Conservation (phyloP, 192 early-diverging fungal species). For the Phlyctochytrium bullatum region DNA sequence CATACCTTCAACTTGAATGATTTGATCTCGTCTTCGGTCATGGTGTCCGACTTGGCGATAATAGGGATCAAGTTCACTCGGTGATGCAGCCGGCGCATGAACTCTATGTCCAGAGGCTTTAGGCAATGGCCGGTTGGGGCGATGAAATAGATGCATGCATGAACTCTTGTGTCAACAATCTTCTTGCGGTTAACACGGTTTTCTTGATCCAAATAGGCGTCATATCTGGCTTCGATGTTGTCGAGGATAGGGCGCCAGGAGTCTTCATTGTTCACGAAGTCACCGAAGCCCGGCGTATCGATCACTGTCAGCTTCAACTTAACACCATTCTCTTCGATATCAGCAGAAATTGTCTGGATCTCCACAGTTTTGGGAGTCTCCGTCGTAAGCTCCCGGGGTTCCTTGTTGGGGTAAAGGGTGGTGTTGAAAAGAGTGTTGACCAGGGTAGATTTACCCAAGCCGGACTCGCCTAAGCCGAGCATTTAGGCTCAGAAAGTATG, state of each 20-base stretch:
- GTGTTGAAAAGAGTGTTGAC: slow-evolving; percentile 66
- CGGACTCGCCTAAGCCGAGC: slow-evolving; percentile 45
- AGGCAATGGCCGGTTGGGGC: slow-evolving; percentile 90
- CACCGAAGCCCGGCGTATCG: slow-evolving; percentile 90
- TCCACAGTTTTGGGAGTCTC: slow-evolving; percentile 62
- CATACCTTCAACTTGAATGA: slow-evolving; percentile 74
- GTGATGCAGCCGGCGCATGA: slow-evolving; percentile 92
- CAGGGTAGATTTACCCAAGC: slow-evolving; percentile 65
- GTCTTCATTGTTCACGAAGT: slow-evolving; percentile 66
- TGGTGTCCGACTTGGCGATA: slow-evolving; percentile 97
- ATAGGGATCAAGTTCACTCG: slow-evolving; percentile 98
- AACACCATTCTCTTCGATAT: slow-evolving; percentile 83
- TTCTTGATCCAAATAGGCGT: slow-evolving; percentile 86
- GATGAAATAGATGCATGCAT: slow-evolving; percentile 97
- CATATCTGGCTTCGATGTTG: slow-evolving; percentile 92
- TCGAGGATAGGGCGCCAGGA: slow-evolving; percentile 91
- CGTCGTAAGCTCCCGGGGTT: slow-evolving; percentile 64
- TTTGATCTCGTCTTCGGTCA: slow-evolving; percentile 88
- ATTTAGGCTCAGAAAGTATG: not conserved
- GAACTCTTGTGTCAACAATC: slow-evolving; percentile 73
- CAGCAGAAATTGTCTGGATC: slow-evolving; percentile 53
- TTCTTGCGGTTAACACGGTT: slow-evolving; percentile 62
- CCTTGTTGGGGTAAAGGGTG: slow-evolving; percentile 84
- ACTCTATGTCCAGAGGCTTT: slow-evolving; percentile 92
- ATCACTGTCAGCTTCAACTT: slow-evolving; percentile 95